Evolutionary conservation across 148 eudicot genomes (phyloP).

Genomic region (Simmondsia chinensis): DNA sequence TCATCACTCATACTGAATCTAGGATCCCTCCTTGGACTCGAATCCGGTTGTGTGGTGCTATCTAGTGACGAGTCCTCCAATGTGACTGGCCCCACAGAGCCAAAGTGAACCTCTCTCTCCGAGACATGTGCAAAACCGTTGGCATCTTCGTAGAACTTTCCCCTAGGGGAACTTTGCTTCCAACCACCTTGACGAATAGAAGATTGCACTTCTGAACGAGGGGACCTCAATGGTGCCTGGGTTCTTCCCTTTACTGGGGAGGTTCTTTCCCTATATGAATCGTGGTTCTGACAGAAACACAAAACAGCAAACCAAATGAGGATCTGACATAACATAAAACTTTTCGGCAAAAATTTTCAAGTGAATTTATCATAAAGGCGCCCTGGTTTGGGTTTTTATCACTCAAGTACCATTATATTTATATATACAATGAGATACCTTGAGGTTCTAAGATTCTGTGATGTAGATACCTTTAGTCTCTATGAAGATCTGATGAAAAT

Average conservation of each 20-base stretch:
- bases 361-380: too few relatives aligned
- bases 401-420: too few relatives aligned
- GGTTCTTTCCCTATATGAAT: conserved; percentile 36
- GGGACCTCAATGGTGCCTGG: conserved; percentile 40
- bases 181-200: conserved; percentile 22
- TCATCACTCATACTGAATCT: too few relatives aligned
- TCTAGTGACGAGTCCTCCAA: conserved; percentile 11
- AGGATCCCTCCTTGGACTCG: conserved; percentile 23
- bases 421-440: too few relatives aligned
- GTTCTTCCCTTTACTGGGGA: conserved; percentile 33
- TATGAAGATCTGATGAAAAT: too few relatives aligned
- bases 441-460: too few relatives aligned
- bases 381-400: too few relatives aligned
- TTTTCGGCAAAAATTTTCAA: too few relatives aligned
- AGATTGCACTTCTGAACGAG: conserved; percentile 30
- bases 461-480: too few relatives aligned
- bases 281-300: conserved; percentile 42
- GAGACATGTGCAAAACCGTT: conserved; percentile 26
- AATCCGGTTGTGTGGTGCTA: conserved; percentile 13
- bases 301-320: conserved; percentile 3
- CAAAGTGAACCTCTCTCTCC: conserved; percentile 24
- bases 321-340: too few relatives aligned
- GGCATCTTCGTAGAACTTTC: conserved; percentile 20
- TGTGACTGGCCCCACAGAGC: conserved; percentile 14
- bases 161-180: conserved; percentile 27